A percentile compares a stretch with the other conserved stretches of the same genome.
Evolutionary conservation across 306 rosid genomes (phyloP).

Genomic region (Trichosanthes cucumerina): DNA sequence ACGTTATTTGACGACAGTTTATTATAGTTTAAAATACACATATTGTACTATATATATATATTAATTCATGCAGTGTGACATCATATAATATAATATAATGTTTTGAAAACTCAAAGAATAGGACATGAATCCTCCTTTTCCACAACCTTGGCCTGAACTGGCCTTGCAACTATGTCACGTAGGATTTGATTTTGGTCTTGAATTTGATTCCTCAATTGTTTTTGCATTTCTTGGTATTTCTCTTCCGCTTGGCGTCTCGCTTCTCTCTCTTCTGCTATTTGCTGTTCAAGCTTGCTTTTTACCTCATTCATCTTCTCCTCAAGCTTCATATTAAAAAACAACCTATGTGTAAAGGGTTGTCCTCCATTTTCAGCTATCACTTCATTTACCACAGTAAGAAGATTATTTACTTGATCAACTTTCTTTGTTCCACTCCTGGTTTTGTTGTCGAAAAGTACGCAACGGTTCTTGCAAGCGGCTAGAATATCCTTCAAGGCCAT

Average conservation of each 20-base stretch:
- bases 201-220: neutral
- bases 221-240: neutral
- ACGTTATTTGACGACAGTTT: neutral
- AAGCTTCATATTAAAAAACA: conserved; percentile 36
- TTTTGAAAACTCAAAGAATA: neutral
- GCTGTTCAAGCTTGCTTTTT: neutral
- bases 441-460: conserved; percentile 75
- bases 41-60: neutral
- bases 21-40: neutral
- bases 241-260: neutral
- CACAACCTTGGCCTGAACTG: neutral
- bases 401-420: conserved; percentile 44
- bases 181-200: neutral
- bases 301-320: neutral
- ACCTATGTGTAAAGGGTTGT: conserved; percentile 48
- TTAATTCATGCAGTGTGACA: neutral
- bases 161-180: neutral
- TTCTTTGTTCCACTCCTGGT: conserved; percentile 49
- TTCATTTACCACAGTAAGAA: conserved; percentile 40
- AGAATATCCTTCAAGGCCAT: conserved; percentile 62
- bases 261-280: neutral
- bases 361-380: conserved; percentile 48
- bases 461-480: conserved; percentile 39
- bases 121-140: neutral
- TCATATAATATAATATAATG: neutral